Evolutionary conservation across 139 green algal genomes (phyloP).

Genomic region (Chlorella ohadii): DNA sequence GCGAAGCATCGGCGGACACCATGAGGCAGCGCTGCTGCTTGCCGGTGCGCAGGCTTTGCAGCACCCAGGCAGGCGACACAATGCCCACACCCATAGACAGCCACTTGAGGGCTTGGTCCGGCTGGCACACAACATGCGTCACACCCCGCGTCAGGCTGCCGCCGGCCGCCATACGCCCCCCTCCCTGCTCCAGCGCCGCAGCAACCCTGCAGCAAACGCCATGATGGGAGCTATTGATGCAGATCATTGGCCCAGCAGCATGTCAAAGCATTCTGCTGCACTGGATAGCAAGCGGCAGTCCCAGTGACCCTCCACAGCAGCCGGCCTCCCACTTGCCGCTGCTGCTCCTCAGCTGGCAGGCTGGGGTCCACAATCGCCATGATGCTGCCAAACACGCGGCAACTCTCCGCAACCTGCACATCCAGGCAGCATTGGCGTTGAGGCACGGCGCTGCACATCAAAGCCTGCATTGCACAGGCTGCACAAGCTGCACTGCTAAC

Average conservation of each 20-base stretch:
- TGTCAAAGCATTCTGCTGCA: too few relatives aligned
- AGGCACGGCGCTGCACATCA: neutral
- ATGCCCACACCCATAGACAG: slow-evolving; percentile 50
- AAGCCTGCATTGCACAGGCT: too few relatives aligned
- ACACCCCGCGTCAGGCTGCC: slow-evolving; percentile 10
- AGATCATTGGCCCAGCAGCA: too few relatives aligned
- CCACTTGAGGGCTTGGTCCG: slow-evolving; percentile 38
- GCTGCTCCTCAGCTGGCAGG: slow-evolving; percentile 26
- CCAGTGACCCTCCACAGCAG: too few relatives aligned
- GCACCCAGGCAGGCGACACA: slow-evolving; percentile 45
- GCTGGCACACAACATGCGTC: slow-evolving; percentile 42
- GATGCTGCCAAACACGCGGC: slow-evolving; percentile 36
- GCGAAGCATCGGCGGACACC: slow-evolving; percentile 35
- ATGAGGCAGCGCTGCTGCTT: slow-evolving; percentile 44
- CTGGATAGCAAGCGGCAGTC: too few relatives aligned
- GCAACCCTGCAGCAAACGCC: slow-evolving; percentile 37
- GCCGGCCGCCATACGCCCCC: slow-evolving; percentile 14
- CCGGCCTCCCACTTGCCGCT: slow-evolving; percentile 2
- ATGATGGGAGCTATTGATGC: too few relatives aligned
- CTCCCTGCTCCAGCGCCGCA: slow-evolving; percentile 27
- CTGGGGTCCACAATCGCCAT: slow-evolving; percentile 33
- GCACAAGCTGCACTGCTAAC: too few relatives aligned
- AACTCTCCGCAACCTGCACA: slow-evolving; percentile 22
- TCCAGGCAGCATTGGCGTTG: neutral
- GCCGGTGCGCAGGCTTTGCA: slow-evolving; percentile 34